Percentiles rank a stretch among this genome's conserved stretches.
Conservation (phyloP, 345 rosid genomes). For the Aquilaria sinensis region DNA sequence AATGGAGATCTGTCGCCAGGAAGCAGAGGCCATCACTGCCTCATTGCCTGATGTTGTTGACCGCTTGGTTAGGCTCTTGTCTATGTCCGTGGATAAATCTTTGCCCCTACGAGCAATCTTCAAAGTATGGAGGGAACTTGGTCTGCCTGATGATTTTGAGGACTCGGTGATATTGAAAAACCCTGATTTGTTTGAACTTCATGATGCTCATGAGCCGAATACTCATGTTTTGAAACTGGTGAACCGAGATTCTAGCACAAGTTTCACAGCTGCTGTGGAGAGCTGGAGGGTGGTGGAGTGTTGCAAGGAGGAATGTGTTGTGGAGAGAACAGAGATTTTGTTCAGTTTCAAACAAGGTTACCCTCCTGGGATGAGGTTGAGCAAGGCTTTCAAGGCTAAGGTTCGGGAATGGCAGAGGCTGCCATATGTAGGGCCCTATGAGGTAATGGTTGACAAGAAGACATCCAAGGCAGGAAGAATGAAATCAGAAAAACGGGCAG, state of each 20-base stretch:
- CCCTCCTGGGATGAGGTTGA: conserved; percentile 85
- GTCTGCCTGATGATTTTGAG: conserved; percentile 93
- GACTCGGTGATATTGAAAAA: conserved; percentile 62
- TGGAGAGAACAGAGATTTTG: conserved; percentile 43
- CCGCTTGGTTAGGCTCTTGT: conserved; percentile 51
- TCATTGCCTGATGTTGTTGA: conserved; percentile 48
- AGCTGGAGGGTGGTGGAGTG: conserved; percentile 74
- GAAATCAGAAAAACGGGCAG: conserved; percentile 68
- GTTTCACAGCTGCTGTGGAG: conserved; percentile 61
- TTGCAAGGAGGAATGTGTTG: conserved; percentile 43
- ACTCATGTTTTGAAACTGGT: conserved; percentile 64
- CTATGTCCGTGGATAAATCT: conserved; percentile 57
- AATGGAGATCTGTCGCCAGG: conserved; percentile 44
- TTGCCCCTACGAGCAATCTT: conserved; percentile 81
- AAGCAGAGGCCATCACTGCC: conserved; percentile 43
- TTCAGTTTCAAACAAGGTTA: conserved; percentile 60
- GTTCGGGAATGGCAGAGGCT: conserved; percentile 79
- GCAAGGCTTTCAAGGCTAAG: conserved; percentile 64
- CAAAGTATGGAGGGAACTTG: conserved; percentile 93
- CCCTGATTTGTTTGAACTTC: conserved; percentile 44
- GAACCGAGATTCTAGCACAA: conserved; percentile 23
- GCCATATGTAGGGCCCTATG: conserved; percentile 74
- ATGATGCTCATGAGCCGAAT: conserved; percentile 55
- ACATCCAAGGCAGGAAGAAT: conserved; percentile 37
- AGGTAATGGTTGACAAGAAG: conserved; percentile 42